phyloP scores from a whole-genome alignment of 1,139 yeast species.

The Kazachstania sp. region DNA sequence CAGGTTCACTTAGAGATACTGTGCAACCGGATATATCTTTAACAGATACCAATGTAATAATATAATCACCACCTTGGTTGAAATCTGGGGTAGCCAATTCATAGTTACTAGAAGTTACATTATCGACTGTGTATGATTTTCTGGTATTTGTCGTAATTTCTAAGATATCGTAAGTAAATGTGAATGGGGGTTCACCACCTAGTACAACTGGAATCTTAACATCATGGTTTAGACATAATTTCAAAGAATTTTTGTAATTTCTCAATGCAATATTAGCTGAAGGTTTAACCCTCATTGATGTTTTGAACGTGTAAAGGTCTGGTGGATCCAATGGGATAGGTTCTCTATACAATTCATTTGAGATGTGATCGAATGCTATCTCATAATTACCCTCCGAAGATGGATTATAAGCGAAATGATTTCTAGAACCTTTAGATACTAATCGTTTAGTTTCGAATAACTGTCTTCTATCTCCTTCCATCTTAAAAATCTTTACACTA shows the following conservation, averaged over 20 bases:
- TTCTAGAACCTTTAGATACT: constrained; percentile 36
- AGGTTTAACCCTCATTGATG: constrained; percentile 40
- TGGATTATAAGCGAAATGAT: constrained; percentile 64
- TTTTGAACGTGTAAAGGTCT: constrained; percentile 31
- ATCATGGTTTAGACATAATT: constrained; percentile 41
- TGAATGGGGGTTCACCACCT: constrained; percentile 73
- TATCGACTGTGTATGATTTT: constrained; percentile 36
- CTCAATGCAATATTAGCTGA: constrained; percentile 31
- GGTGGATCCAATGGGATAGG: constrained; percentile 31
- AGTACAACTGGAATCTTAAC: constrained; percentile 48
- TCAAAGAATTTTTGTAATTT: constrained; percentile 17
- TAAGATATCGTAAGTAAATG: constrained; percentile 58
- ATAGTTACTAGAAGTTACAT: constrained; percentile 36
- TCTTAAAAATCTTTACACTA: constrained; percentile 51
- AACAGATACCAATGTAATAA: constrained; percentile 53
- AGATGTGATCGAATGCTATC: constrained; percentile 50
- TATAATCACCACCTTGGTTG: constrained; percentile 60
- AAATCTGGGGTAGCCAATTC: constrained; percentile 47
- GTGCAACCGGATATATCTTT: constrained; percentile 69
- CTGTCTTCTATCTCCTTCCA: constrained; percentile 31
- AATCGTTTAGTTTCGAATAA: constrained; percentile 34
- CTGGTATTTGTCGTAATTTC: constrained; percentile 42
- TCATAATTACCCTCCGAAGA: constrained; percentile 72
- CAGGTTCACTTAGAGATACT: constrained; percentile 54
- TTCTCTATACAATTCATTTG: constrained; percentile 47